Percentiles rank a stretch among this genome's conserved stretches.
phyloP scores from a whole-genome alignment of 768 basidiomycete genomes.

The Tubosaeta sp. region DNA sequence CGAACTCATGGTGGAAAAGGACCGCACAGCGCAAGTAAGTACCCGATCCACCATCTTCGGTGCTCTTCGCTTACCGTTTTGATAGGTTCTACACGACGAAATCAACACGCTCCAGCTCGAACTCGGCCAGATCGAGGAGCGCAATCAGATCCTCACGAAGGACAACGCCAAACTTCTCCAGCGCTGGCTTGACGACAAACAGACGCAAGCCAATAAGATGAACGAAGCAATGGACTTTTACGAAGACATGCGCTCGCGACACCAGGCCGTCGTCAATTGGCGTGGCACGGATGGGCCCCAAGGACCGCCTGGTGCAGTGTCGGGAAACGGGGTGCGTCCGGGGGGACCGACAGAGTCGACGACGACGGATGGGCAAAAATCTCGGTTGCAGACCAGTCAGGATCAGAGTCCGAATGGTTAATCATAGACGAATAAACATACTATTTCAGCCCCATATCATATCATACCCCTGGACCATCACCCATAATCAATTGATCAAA shows the following conservation, averaged over 20 bases:
- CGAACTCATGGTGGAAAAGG: slow-evolving; percentile 85
- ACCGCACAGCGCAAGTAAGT: slow-evolving; percentile 79
- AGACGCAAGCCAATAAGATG: slow-evolving; percentile 89
- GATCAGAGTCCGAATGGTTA: slow-evolving; percentile 92
- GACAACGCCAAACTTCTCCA: slow-evolving; percentile 95
- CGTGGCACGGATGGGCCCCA: slow-evolving; percentile 37
- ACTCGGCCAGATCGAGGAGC: slow-evolving; percentile 82
- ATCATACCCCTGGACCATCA: slow-evolving; percentile 19
- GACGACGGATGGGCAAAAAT: slow-evolving; percentile 68
- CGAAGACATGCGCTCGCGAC: slow-evolving; percentile 77
- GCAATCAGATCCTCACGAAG: slow-evolving; percentile 79
- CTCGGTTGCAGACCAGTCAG: slow-evolving; percentile 63
- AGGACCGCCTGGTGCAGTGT: slow-evolving; percentile 34
- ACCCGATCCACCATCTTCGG: background rate
- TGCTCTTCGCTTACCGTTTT: slow-evolving; percentile 4
- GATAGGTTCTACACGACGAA: slow-evolving; percentile 90
- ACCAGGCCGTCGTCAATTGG: slow-evolving; percentile 59
- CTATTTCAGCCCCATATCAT: background rate
- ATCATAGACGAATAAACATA: slow-evolving; percentile 52
- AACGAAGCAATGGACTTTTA: slow-evolving; percentile 91
- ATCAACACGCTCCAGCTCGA: slow-evolving; percentile 89
- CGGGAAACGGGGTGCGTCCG: slow-evolving; percentile 42
- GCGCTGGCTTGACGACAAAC: slow-evolving; percentile 95
- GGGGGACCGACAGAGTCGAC: slow-evolving; percentile 34
- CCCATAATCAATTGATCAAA: slow-evolving; percentile 5